phyloP scores from a whole-genome alignment of 768 basidiomycete species.

The Pleurotus salmoneostramineus region DNA sequence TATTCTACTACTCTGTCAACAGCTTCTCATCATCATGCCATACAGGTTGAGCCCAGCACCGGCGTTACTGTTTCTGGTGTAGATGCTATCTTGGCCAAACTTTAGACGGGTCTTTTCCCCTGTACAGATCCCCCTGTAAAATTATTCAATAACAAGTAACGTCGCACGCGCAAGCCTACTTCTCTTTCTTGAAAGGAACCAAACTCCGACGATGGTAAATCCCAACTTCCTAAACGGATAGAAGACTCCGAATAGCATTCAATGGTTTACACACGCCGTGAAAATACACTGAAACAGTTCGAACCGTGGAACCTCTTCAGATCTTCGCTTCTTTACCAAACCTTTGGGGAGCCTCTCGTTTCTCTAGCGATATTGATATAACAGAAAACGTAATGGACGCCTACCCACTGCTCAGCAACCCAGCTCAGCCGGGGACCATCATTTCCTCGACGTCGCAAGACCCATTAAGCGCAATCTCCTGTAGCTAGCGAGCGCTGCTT shows the following conservation, averaged over 20 bases:
- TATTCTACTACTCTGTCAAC: not conserved
- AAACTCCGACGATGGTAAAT: not conserved
- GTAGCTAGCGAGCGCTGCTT: not conserved
- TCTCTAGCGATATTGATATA: not conserved
- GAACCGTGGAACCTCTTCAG: not conserved
- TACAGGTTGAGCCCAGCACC: slow-evolving; percentile 44
- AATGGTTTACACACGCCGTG: not conserved
- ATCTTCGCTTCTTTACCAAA: not conserved
- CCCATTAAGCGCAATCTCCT: not conserved
- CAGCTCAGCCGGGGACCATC: not conserved
- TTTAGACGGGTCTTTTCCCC: slow-evolving; percentile 19
- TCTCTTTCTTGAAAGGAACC: no score
- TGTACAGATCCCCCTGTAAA: no score
- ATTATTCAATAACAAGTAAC: no score
- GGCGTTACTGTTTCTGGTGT: slow-evolving; percentile 56
- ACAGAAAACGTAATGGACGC: not conserved
- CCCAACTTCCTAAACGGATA: not conserved
- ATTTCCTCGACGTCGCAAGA: not conserved
- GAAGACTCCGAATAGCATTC: not conserved
- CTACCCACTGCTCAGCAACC: not conserved
- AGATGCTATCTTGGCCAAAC: slow-evolving; percentile 51
- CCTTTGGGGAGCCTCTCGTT: not conserved
- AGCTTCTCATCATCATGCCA: slow-evolving; percentile 9
- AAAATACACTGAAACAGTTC: not conserved
- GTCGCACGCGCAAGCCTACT: no score